phyloP scores from a whole-genome alignment of 2,329 filamentous ascomycete species.

The Herpotrichia juniperi region DNA sequence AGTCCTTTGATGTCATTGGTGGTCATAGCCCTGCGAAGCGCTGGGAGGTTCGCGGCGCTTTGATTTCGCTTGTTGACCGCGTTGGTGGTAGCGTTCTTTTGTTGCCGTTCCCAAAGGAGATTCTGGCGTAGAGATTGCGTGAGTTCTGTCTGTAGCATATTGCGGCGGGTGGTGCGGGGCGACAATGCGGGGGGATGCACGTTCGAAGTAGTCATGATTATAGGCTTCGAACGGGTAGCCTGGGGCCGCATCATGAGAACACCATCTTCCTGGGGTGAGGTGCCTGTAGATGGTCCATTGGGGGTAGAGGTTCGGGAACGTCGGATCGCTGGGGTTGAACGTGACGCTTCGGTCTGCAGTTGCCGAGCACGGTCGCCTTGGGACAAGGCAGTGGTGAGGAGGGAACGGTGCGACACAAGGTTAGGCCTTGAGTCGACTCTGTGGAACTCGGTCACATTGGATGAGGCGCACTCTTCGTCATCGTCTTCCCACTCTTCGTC shows the following conservation, averaged over 20 bases:
- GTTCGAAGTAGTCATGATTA: constrained; percentile 73
- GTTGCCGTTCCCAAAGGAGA: constrained; percentile 92
- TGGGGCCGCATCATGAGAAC: constrained; percentile 64
- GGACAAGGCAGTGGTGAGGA: constrained; percentile 88
- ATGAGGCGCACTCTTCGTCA: constrained; percentile 78
- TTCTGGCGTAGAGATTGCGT: constrained; percentile 92
- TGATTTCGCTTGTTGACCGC: constrained; percentile 89
- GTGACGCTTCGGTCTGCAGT: constrained; percentile 70
- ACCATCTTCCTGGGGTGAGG: constrained; percentile 58
- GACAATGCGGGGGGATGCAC: constrained; percentile 79
- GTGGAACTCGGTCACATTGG: constrained; percentile 87
- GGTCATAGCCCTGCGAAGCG: constrained; percentile 42
- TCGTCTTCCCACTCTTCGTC: constrained; percentile 65
- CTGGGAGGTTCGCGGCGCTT: constrained; percentile 56
- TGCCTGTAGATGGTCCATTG: constrained; percentile 70
- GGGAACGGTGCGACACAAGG: constrained; percentile 81
- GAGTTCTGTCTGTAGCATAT: constrained; percentile 94
- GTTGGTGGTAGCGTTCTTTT: constrained; percentile 88
- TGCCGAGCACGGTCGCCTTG: constrained; percentile 75
- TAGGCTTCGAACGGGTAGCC: constrained; percentile 78
- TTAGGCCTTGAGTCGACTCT: constrained; percentile 88
- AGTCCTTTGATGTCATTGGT: constrained; percentile 90
- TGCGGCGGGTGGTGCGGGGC: constrained; percentile 86
- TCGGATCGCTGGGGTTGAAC: constrained; percentile 60
- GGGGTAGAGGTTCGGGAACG: constrained; percentile 70